phyloP scores from a whole-genome alignment of 768 basidiomycete species.

The Daedalea quercina region DNA sequence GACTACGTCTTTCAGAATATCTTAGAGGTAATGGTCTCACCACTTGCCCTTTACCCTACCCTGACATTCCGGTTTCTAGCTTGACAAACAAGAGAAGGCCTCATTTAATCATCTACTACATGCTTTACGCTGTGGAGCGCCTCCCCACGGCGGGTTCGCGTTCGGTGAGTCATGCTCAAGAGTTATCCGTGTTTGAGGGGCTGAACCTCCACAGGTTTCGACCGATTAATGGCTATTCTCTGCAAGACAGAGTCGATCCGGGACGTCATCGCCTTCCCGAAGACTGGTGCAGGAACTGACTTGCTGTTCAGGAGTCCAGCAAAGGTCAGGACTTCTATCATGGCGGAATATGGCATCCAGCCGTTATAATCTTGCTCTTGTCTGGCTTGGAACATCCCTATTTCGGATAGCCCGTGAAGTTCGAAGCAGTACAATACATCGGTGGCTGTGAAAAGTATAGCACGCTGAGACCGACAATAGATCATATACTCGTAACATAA shows the following conservation, averaged over 20 bases:
- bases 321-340: constrained; percentile 38
- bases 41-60: constrained; percentile 8
- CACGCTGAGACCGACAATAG: background rate
- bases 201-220: constrained; percentile 57
- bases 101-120: constrained; percentile 83
- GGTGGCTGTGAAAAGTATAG: background rate
- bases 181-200: background rate
- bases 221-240: constrained; percentile 87
- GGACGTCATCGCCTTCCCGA: constrained; percentile 96
- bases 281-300: constrained; percentile 79
- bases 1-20: constrained; percentile 73
- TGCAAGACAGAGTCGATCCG: constrained; percentile 84
- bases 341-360: constrained; percentile 62
- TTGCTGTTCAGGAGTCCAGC: constrained; percentile 87
- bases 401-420: background rate
- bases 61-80: constrained; percentile 32
- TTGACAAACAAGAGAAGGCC: constrained; percentile 62
- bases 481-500: background rate
- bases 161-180: constrained; percentile 47
- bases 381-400: background rate
- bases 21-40: constrained; percentile 53
- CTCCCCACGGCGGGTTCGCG: constrained; percentile 93
- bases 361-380: constrained; percentile 9
- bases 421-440: background rate
- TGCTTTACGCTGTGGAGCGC: constrained; percentile 84